A percentile compares a stretch with the other conserved stretches of the same genome.
Evolutionary conservation across 2,329 filamentous ascomycete genomes (phyloP).

Genomic region (Colletotrichum trifolii): DNA sequence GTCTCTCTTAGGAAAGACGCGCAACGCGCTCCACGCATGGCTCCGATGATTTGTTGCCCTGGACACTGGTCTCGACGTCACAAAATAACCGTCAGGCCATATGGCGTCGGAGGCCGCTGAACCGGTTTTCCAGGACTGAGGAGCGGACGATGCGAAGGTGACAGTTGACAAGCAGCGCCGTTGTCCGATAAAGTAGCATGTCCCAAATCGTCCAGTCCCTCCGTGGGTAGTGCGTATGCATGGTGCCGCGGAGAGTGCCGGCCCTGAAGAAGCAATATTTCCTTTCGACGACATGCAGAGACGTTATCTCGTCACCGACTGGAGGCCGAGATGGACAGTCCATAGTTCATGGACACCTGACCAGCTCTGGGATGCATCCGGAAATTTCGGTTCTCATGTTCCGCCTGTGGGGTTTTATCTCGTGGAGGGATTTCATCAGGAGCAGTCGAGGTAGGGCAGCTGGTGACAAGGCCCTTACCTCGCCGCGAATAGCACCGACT

Average conservation of each 20-base stretch:
- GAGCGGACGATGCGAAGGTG: neutral
- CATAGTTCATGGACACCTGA: too few relatives aligned
- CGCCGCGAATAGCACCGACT: constrained; percentile 7
- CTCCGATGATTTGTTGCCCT: constrained; percentile 12
- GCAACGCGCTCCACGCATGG: constrained; percentile 31
- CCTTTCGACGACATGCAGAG: constrained; percentile 23
- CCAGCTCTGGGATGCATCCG: too few relatives aligned
- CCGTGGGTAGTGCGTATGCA: neutral
- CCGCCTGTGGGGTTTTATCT: neutral
- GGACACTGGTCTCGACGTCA: constrained; percentile 1
- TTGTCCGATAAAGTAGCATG: too few relatives aligned
- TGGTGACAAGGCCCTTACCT: neutral
- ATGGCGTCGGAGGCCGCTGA: constrained; percentile 10
- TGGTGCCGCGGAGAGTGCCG: constrained; percentile 12
- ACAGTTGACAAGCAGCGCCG: too few relatives aligned
- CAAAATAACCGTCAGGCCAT: constrained; percentile 7
- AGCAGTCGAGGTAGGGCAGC: neutral
- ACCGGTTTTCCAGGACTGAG: neutral
- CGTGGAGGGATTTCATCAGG: neutral
- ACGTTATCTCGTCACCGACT: constrained; percentile 26
- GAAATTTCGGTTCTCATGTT: neutral
- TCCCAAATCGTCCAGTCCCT: neutral
- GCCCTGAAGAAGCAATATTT: constrained; percentile 1
- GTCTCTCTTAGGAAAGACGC: constrained; percentile 29
- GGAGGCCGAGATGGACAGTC: constrained; percentile 7